Evolutionary conservation across 208 protist species (phyloP).

Genomic region (Strigomonas culicis): DNA sequence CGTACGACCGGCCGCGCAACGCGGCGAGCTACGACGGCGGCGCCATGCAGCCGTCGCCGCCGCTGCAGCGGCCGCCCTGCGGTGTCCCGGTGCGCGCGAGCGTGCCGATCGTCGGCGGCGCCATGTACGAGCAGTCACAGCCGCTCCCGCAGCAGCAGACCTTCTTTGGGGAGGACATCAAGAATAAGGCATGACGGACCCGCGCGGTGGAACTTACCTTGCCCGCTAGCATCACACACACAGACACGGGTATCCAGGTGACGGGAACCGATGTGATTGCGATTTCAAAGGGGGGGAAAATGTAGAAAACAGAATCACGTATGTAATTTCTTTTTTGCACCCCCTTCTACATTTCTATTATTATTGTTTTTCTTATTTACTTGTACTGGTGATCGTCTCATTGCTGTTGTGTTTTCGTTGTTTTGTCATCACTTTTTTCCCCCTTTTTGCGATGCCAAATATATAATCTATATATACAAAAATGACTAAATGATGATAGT

Average conservation of each 20-base stretch:
- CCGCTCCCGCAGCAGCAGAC: no score
- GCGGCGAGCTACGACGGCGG: not conserved
- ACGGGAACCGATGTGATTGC: no score
- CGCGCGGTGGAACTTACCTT: no score
- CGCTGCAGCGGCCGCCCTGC: not conserved
- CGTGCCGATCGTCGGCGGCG: no score
- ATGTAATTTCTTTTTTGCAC: not conserved
- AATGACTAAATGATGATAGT: no score
- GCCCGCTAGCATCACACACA: not conserved
- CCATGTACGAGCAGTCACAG: no score
- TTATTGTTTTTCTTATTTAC: slow-evolving; percentile 1
- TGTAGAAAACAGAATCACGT: not conserved
- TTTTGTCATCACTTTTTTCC: slow-evolving; percentile 2
- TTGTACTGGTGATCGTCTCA: not conserved
- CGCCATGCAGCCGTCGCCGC: not conserved
- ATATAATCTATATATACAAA: no score
- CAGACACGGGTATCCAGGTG: not conserved
- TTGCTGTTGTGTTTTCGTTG: not conserved
- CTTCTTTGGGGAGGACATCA: no score
- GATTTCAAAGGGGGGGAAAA: no score
- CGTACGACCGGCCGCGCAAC: not conserved
- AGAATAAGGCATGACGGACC: no score
- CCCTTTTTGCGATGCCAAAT: no score
- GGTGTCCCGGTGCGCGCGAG: no score
- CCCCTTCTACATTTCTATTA: slow-evolving; percentile 1